Evolutionary conservation across 805 yeast genomes (phyloP).

Genomic region (Spathaspora arborariae): DNA sequence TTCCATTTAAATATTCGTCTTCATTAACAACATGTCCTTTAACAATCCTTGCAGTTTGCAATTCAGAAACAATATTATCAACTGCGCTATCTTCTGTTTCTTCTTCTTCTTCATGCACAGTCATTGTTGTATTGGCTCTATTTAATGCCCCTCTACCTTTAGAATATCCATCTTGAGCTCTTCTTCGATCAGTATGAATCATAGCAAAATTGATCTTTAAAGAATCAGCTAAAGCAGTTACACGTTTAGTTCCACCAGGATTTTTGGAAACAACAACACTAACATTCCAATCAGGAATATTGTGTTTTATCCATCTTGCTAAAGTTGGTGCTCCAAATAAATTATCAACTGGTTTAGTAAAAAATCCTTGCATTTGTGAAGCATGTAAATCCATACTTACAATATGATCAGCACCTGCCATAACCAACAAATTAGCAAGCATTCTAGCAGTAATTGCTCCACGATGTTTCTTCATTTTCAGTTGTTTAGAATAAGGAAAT

Average conservation of each 20-base stretch:
- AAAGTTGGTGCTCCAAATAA: conserved; percentile 94
- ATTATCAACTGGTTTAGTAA: conserved; percentile 95
- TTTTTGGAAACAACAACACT: conserved; percentile 98
- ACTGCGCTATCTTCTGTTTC: conserved; percentile 34
- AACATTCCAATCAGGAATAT: conserved; percentile 77
- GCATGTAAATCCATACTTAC: conserved; percentile 97
- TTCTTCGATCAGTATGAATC: conserved; percentile 97
- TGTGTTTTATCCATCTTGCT: conserved; percentile 92
- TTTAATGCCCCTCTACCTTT: conserved; percentile 37
- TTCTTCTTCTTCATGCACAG: conserved; percentile 55
- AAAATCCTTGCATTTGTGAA: conserved; percentile 98
- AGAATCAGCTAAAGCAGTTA: conserved; percentile 96
- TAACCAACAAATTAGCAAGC: conserved; percentile 90
- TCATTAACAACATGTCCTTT: conserved; percentile 97
- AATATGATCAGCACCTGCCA: conserved; percentile 99
- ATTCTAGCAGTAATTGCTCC: conserved; percentile 98
- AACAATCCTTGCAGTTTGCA: conserved; percentile 94
- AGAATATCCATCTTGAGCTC: conserved; percentile 63
- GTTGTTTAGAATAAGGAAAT: conserved; percentile 95
- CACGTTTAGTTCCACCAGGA: conserved; percentile 98
- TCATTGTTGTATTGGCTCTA: conserved; percentile 23
- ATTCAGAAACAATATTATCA: conserved; percentile 67
- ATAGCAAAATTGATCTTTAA: conserved; percentile 95
- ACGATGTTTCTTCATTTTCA: conserved; percentile 97
- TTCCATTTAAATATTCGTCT: conserved; percentile 39